Evolutionary conservation across 495 filamentous ascomycete species (phyloP).

Genomic region (Annulohypoxylon moriforme): DNA sequence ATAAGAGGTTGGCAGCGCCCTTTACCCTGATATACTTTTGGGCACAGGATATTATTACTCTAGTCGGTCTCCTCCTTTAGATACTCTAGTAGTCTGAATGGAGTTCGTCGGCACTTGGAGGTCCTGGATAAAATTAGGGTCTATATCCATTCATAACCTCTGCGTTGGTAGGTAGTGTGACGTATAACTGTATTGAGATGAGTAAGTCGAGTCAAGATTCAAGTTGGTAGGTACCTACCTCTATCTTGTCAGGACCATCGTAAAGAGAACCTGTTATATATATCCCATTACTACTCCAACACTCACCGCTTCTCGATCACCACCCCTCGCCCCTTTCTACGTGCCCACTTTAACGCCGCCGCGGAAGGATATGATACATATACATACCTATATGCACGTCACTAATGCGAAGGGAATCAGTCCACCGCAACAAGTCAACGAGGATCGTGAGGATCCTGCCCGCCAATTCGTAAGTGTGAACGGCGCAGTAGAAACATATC

Average conservation of each 20-base stretch:
- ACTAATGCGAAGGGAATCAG: not conserved
- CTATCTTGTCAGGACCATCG: not conserved
- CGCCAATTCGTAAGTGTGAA: not conserved
- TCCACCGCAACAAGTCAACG: not conserved
- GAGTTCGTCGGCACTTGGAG: no score
- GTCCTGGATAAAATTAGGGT: no score
- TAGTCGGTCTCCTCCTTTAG: no score
- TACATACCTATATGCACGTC: not conserved
- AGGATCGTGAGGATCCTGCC: not conserved
- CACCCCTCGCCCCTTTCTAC: not conserved
- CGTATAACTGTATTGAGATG: no score
- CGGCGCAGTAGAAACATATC: not conserved
- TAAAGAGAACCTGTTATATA: not conserved
- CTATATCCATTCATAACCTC: no score
- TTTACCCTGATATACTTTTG: no score
- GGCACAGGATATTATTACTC: no score
- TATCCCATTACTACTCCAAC: not conserved
- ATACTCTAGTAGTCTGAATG: no score
- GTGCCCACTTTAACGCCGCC: not conserved
- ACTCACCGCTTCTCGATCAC: slow-evolving; percentile 1
- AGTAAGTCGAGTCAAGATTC: not conserved
- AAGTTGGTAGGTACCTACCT: not conserved
- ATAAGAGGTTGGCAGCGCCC: no score
- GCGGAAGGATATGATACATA: not conserved
- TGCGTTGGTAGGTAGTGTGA: no score